phyloP scores from a whole-genome alignment of 192 early-diverging fungal species.

The Glomus cerebriforme region DNA sequence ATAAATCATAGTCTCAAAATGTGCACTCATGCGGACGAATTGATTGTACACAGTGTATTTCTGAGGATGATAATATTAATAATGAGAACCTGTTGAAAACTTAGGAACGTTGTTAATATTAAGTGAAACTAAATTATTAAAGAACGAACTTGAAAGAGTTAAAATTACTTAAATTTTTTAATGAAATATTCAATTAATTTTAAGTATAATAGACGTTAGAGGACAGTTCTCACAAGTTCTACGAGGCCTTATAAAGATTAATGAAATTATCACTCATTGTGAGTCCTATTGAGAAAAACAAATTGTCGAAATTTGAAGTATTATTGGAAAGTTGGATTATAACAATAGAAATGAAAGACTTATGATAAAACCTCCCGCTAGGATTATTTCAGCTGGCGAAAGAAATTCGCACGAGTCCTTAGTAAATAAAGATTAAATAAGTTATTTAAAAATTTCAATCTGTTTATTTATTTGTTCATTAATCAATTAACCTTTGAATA shows the following conservation, averaged over 20 bases:
- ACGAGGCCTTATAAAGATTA: neutral
- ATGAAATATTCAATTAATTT: no score
- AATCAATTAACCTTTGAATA: no score
- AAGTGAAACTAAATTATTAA: no score
- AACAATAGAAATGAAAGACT: neutral
- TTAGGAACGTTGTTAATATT: neutral
- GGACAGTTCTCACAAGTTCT: neutral
- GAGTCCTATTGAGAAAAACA: neutral
- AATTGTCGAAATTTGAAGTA: neutral
- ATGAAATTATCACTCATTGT: neutral
- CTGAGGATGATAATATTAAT: neutral
- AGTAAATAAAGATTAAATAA: no score
- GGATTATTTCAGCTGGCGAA: neutral
- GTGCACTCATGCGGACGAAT: neutral
- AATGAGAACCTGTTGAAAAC: neutral
- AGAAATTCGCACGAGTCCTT: neutral
- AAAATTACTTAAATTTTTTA: neutral
- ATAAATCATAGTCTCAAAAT: neutral
- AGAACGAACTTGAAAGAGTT: no score
- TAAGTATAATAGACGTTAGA: no score
- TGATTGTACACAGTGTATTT: neutral
- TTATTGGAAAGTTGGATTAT: neutral
- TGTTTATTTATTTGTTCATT: no score
- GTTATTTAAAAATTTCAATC: no score
- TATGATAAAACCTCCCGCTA: neutral